Conservation (phyloP, 495 filamentous ascomycete genomes). For the Endocarpon pusillum region DNA sequence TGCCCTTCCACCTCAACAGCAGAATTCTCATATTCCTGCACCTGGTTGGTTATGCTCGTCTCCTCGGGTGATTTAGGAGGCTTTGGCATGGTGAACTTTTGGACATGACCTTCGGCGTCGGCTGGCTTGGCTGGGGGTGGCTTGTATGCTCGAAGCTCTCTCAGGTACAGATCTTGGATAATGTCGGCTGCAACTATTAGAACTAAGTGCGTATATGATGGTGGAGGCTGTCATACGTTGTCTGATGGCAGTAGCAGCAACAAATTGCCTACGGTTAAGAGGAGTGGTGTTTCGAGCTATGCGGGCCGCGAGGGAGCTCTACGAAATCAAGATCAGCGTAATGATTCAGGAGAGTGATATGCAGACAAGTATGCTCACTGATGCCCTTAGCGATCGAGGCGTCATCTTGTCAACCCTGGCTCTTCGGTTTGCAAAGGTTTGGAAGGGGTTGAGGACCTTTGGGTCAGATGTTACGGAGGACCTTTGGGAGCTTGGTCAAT, state of each 20-base stretch:
- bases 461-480: conserved; percentile 13
- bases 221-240: conserved; percentile 38
- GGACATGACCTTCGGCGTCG: conserved; percentile 81
- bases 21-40: conserved; percentile 85
- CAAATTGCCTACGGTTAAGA: too few species aligned
- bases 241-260: conserved; percentile 49
- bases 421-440: neutral
- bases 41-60: conserved; percentile 68
- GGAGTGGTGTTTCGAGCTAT: too few species aligned
- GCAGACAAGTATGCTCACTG: conserved; percentile 32
- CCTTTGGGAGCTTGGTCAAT: conserved; percentile 13
- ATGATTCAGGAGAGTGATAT: conserved; percentile 4
- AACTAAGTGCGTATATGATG: neutral
- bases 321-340: conserved; percentile 15
- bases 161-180: conserved; percentile 92
- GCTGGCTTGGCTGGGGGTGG: conserved; percentile 60
- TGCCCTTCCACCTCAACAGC: conserved; percentile 90
- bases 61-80: conserved; percentile 80
- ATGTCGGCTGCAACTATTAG: conserved; percentile 51
- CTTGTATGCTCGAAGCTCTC: conserved; percentile 89
- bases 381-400: conserved; percentile 46
- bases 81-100: conserved; percentile 65
- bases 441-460: neutral
- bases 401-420: conserved; percentile 37
- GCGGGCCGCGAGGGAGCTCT: conserved; percentile 73